Base-by-base conservation (phyloP, 2,329 filamentous ascomycete genomes). In the Chaetomium globosum region DNA sequence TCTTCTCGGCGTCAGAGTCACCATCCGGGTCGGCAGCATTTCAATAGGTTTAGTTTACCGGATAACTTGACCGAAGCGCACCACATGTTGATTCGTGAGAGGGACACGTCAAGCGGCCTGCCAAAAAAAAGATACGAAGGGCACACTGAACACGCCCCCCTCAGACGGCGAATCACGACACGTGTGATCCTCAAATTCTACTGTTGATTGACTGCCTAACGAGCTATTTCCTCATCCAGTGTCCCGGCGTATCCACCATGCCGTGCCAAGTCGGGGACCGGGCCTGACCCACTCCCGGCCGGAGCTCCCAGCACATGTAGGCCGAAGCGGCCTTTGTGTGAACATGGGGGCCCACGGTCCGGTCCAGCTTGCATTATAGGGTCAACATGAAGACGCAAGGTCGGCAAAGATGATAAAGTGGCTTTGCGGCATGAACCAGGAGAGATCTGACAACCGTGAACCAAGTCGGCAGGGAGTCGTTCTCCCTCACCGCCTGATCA, bases 211-310 rank as follows among this genome's bases (percentile, higher is more conserved):
- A 53, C 26, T 30, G 19, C 51, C 16, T 12, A 36, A 12, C 33
- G 9, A 4, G 26, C 51, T 28, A 28, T 28, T 52, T 5, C 26
- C 16, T 53, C 19, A 16, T 1, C 51, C 26, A 3, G 7, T 1
- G 16, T 21, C 28, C 26, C 2, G 12, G 16, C 19, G 26, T 30
- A 28, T 53, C 51, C 51, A 53, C 51, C 46, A 48, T 21, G 19
- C 46, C 46, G 46, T 8, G 46, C 46, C 46, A 48, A 48, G 46
- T 21, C 46, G 46, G 46, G 23, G 7, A 21, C n/a, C n/a, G n/a
- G 46, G 46, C 19, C n/a, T 9, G 46, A 23, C 46, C 46, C 46
- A 48, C 46, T 48, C 46, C 46, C 46, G 46, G 46, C 46, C 46
- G 46, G 46, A 12, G 46, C 43, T 16, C 2, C 12, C 33, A 12